Conservation (phyloP, 768 basidiomycete genomes). For the Boletus sp. region DNA sequence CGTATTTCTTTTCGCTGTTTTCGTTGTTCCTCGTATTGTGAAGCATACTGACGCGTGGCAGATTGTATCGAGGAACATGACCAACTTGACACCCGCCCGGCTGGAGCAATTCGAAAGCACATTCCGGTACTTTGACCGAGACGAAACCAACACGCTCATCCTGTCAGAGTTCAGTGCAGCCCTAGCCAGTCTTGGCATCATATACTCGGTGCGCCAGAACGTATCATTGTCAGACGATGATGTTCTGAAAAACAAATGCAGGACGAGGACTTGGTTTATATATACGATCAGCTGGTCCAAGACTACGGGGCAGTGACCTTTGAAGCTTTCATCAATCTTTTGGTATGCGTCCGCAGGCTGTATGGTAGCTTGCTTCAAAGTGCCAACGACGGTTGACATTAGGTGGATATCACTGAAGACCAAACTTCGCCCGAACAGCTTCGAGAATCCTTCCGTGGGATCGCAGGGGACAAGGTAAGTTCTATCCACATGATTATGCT, state of each 20-base stretch:
- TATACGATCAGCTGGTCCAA: constrained; percentile 73
- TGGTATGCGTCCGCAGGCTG: constrained; percentile 49
- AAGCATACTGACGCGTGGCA: constrained; percentile 31
- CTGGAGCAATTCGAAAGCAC: constrained; percentile 96
- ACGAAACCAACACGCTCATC: constrained; percentile 84
- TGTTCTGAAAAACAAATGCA: constrained; percentile 23
- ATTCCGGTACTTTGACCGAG: constrained; percentile 96
- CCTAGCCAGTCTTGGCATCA: constrained; percentile 88
- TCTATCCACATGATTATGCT: not conserved
- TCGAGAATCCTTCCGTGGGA: constrained; percentile 88
- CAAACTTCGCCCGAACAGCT: constrained; percentile 91
- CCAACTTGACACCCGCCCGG: constrained; percentile 92
- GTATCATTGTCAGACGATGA: not conserved
- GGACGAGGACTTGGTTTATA: constrained; percentile 85
- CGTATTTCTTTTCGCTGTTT: not conserved
- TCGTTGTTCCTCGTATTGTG: not conserved
- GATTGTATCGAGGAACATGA: constrained; percentile 92
- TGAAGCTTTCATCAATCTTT: constrained; percentile 90
- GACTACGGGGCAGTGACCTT: constrained; percentile 89
- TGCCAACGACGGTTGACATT: not conserved
- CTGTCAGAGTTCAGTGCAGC: constrained; percentile 90
- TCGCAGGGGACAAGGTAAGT: constrained; percentile 83
- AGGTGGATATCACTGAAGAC: constrained; percentile 97
- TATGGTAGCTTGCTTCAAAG: not conserved
- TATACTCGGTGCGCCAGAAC: constrained; percentile 64